Evolutionary conservation across 2,329 filamentous ascomycete genomes (phyloP).

Genomic region (Phialemoniopsis sp.): DNA sequence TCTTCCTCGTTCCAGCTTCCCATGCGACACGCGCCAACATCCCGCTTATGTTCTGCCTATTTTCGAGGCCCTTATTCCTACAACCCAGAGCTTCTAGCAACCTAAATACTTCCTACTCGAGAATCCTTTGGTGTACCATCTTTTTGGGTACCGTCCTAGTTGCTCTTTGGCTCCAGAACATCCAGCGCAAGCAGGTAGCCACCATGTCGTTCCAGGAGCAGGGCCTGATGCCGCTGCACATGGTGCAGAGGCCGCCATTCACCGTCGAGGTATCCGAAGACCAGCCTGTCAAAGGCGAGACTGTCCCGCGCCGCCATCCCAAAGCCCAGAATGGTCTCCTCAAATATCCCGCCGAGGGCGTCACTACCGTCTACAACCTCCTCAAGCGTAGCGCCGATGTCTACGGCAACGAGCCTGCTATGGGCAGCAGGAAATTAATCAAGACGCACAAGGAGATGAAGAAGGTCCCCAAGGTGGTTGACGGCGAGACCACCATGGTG

Average conservation of each 20-base stretch:
- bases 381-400: constrained; percentile 63
- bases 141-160: no score
- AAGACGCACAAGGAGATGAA: constrained; percentile 79
- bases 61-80: no score
- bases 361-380: constrained; percentile 77
- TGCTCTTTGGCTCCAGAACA: no score
- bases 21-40: no score
- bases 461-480: constrained; percentile 83
- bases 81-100: no score
- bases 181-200: neutral
- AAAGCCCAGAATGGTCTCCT: constrained; percentile 67
- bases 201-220: constrained; percentile 29
- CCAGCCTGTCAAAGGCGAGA: constrained; percentile 72
- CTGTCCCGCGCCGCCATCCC: constrained; percentile 73
- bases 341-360: constrained; percentile 62
- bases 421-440: constrained; percentile 71
- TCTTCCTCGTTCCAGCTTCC: no score
- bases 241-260: constrained; percentile 68
- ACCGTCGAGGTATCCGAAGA: constrained; percentile 68
- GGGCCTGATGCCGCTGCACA: constrained; percentile 47
- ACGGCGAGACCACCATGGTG: constrained; percentile 73
- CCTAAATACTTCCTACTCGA: no score
- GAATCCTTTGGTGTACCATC: no score
- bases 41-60: no score
- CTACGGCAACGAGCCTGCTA: constrained; percentile 59